Conservation (phyloP, 2,329 filamentous ascomycete species). For the Talaromyces albobiverticillius region DNA sequence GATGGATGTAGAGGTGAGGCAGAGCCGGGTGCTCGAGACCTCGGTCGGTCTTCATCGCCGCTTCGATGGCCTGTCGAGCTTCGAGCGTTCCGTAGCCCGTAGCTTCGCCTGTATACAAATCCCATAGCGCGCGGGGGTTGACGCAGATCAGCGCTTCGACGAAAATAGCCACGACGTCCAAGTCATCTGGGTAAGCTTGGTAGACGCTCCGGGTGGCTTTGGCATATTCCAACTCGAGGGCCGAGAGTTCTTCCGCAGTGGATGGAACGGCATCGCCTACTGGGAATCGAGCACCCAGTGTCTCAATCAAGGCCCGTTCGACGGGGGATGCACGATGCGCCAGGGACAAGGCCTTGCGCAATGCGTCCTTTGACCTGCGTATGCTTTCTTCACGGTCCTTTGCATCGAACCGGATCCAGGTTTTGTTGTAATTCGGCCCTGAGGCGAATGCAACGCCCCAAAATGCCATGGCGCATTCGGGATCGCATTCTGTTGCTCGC, state of each 20-base stretch:
- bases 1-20: conserved; percentile 68
- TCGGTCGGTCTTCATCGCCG: conserved; percentile 48
- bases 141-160: conserved; percentile 62
- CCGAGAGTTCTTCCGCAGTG: conserved; percentile 49
- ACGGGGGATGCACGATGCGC: conserved; percentile 17
- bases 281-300: not conserved
- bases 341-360: conserved; percentile 37
- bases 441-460: conserved; percentile 59
- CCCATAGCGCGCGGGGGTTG: conserved; percentile 60
- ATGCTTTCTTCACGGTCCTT: conserved; percentile 55
- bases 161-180: conserved; percentile 59
- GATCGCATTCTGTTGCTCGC: not conserved
- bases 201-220: conserved; percentile 57
- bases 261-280: conserved; percentile 29
- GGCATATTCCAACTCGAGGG: conserved; percentile 61
- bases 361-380: conserved; percentile 45
- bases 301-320: not conserved
- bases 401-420: conserved; percentile 68
- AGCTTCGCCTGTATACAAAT: conserved; percentile 54
- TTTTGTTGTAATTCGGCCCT: conserved; percentile 77
- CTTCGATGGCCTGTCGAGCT: conserved; percentile 54
- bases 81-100: conserved; percentile 53
- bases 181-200: conserved; percentile 47
- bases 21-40: conserved; percentile 61
- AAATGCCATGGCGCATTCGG: not conserved